These are phyloP conservation scores for Paramecium biaurelia DNA, from an alignment of 73 alveolate genomes.

Conservation along the genomic window DNA sequence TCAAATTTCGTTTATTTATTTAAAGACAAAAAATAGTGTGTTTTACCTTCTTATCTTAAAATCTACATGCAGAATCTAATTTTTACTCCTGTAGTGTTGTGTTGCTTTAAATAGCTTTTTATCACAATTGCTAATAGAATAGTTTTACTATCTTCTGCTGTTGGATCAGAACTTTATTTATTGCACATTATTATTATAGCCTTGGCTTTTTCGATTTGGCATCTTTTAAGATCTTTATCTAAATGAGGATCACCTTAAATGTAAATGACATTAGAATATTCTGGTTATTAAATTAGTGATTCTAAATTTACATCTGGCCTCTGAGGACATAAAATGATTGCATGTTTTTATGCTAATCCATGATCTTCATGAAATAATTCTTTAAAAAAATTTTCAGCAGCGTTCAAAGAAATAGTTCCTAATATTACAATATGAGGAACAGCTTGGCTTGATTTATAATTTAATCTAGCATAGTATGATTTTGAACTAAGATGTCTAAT, in stretches of 20 bases:
- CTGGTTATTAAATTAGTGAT: constrained; percentile 65
- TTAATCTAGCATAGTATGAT: constrained; percentile 81
- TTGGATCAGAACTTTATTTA: constrained; percentile 87
- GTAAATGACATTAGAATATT: constrained; percentile 72
- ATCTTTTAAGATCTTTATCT: constrained; percentile 84
- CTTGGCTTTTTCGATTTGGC: constrained; percentile 85
- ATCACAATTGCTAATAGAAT: constrained; percentile 91
- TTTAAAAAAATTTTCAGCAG: constrained; percentile 87
- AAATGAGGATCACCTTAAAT: constrained; percentile 91
- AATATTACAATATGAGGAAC: constrained; percentile 88
- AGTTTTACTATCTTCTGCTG: constrained; percentile 92
- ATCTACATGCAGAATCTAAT: constrained; percentile 83
- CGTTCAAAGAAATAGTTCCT: constrained; percentile 83
- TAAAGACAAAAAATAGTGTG: constrained; percentile 90
- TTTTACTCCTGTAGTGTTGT: neutral
- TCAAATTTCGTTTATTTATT: constrained; percentile 76
- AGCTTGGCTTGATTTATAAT: constrained; percentile 79
- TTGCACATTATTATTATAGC: constrained; percentile 88
- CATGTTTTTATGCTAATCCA: constrained; percentile 90
- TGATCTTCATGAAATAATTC: constrained; percentile 96
- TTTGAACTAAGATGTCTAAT: constrained; percentile 78
- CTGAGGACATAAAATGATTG: constrained; percentile 81
- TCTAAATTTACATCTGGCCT: constrained; percentile 90
- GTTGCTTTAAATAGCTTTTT: constrained; percentile 76
- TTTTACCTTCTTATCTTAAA: constrained; percentile 90